These are phyloP conservation scores for Neonectria ditissima DNA, from an alignment of 2,329 filamentous ascomycete genomes.

Conservation along the genomic window DNA sequence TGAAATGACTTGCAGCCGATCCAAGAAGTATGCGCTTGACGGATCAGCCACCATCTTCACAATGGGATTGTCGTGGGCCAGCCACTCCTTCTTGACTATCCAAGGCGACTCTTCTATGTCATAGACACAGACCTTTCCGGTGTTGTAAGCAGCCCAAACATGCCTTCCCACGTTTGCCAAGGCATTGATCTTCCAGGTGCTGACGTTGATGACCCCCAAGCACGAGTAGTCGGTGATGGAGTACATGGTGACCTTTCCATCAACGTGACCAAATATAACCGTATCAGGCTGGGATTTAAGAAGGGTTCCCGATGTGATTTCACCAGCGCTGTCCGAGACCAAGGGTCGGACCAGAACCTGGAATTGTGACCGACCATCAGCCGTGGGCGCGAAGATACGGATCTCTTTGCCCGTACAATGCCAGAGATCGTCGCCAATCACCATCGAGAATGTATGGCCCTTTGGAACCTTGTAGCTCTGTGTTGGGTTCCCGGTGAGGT, in stretches of 20 bases:
- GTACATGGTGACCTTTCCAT: conserved; percentile 96
- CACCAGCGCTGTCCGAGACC: conserved; percentile 78
- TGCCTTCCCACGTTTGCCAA: conserved; percentile 83
- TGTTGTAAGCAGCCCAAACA: conserved; percentile 95
- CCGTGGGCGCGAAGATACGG: conserved; percentile 81
- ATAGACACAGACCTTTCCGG: conserved; percentile 92
- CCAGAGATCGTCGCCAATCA: conserved; percentile 89
- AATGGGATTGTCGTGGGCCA: conserved; percentile 86
- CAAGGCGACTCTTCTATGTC: conserved; percentile 86
- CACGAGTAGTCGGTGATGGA: conserved; percentile 81
- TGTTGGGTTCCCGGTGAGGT: conserved; percentile 75
- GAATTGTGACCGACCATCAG: conserved; percentile 76
- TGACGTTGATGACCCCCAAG: conserved; percentile 84
- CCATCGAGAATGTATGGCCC: conserved; percentile 88
- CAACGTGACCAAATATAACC: conserved; percentile 90
- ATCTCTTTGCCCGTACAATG: conserved; percentile 89
- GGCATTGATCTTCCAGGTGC: conserved; percentile 94
- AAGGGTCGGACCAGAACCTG: conserved; percentile 81
- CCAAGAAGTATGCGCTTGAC: conserved; percentile 86
- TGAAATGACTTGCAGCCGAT: conserved; percentile 85
- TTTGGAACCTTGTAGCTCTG: conserved; percentile 82
- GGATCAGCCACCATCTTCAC: conserved; percentile 81
- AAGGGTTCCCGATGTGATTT: conserved; percentile 86
- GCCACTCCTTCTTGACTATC: conserved; percentile 94
- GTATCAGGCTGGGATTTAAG: conserved; percentile 80